These are phyloP conservation scores for Leccinum longicurvipes DNA, from an alignment of 768 basidiomycete species.

Conservation along the genomic window DNA sequence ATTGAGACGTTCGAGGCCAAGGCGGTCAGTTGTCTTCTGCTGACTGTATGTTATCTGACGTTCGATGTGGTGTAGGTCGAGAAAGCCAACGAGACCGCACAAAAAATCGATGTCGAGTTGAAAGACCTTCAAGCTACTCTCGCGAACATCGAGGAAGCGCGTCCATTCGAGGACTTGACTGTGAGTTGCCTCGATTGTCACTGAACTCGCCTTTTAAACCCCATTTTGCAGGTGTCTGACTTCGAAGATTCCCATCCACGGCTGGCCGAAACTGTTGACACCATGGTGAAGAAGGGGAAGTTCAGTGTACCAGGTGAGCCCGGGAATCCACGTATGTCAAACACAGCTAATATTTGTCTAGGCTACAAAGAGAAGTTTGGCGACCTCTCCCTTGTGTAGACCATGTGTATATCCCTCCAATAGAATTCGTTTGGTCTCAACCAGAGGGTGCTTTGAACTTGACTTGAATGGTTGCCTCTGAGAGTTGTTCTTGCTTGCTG, in stretches of 20 bases:
- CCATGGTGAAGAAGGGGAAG: slow-evolving; percentile 96
- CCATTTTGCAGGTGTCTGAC: slow-evolving; percentile 65
- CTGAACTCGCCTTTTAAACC: not conserved
- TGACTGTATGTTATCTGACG: slow-evolving; percentile 4
- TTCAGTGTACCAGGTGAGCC: slow-evolving; percentile 90
- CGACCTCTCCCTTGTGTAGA: slow-evolving; percentile 88
- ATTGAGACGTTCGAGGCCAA: slow-evolving; percentile 96
- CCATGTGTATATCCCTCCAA: slow-evolving; percentile 19
- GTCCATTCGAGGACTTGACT: slow-evolving; percentile 96
- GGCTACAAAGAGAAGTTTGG: slow-evolving; percentile 97
- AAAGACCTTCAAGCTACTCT: slow-evolving; percentile 90
- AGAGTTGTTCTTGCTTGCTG: slow-evolving; percentile 6
- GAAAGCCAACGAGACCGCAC: slow-evolving; percentile 84
- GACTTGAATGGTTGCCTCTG: not conserved
- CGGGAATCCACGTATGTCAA: not conserved
- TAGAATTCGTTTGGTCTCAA: slow-evolving; percentile 17
- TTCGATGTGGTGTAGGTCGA: slow-evolving; percentile 52
- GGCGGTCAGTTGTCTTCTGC: slow-evolving; percentile 59
- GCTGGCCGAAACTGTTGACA: slow-evolving; percentile 86
- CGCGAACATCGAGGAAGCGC: slow-evolving; percentile 94
- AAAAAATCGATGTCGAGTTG: slow-evolving; percentile 88
- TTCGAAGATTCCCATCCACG: slow-evolving; percentile 92
- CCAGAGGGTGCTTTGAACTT: not conserved
- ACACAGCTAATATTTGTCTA: slow-evolving; percentile 26
- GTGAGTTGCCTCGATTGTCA: slow-evolving; percentile 44